Evolutionary conservation across 129 eudicot genomes (phyloP), one percentile per base, ranked within the genome.

Genomic region (Pseudognaphalium luteoalbum): DNA sequence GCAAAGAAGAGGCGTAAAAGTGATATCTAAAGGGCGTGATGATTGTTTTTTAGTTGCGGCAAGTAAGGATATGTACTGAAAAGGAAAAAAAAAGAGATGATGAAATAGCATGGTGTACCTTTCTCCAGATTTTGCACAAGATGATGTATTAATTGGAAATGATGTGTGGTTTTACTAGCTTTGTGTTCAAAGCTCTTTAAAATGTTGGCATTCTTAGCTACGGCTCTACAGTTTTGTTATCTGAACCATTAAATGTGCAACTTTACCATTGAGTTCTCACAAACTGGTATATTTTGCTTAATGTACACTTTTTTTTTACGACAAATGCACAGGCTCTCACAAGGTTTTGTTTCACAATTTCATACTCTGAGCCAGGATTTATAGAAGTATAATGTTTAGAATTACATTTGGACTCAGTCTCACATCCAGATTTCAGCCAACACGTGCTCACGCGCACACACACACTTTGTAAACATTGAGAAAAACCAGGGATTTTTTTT

Each of bases 1-100:
- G 82, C 85, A 32, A 84, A 88, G 86, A 91, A 84, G 85, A 88
- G 77, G 56, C 81, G 85, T 29, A 82, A 85, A 82, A 83, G 66
- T 57, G 81, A 74, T 15, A 62, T 39, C 19, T 85, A 81, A 89
- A 57, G 76, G 64, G 54, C 60, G 21, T 15, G 42, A 20, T 28
- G 4, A 4, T 15, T 1, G 61, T 8, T 66, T 51, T 51, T 19
- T 33, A 33, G 59, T 30, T 71, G 66, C 17, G 6, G 50, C 22
- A 54, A 68, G 51, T 6, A 32, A 70, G 52, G 30, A 62, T 83
- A 63, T 25, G 60, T 56, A 77, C 68, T 56, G 66, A 32, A 70
- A 61, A 47, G 15, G 41, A 42, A 75, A 66, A 42, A 75, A 66
- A 25, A 1, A 32, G 28, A 32, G 74, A 16, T 1, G 70, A 47